phyloP scores from a whole-genome alignment of 139 green algal species.

The Volvox africanus region DNA sequence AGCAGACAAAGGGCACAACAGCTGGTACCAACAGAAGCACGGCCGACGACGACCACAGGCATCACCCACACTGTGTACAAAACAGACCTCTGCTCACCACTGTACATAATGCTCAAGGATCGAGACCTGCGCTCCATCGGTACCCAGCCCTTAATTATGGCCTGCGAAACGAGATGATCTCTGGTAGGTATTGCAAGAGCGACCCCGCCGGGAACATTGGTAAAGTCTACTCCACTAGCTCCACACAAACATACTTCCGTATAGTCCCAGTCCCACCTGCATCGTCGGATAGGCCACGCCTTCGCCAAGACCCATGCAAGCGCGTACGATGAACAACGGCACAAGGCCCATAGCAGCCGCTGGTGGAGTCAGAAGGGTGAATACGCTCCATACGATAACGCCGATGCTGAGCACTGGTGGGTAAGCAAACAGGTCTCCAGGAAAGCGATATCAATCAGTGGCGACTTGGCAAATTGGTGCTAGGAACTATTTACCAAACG shows the following conservation, averaged over 20 bases:
- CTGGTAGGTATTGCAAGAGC: no score
- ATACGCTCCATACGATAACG: slow-evolving; percentile 81
- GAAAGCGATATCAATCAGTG: no score
- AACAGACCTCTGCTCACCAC: slow-evolving; percentile 9
- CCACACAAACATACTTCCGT: no score
- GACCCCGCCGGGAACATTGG: background rate
- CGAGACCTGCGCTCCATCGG: slow-evolving; percentile 28
- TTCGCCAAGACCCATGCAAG: slow-evolving; percentile 83
- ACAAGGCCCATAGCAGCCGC: slow-evolving; percentile 58
- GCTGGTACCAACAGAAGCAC: no score
- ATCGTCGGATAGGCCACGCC: slow-evolving; percentile 88
- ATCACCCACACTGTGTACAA: background rate
- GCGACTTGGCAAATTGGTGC: no score
- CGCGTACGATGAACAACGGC: slow-evolving; percentile 61
- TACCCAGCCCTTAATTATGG: slow-evolving; percentile 60
- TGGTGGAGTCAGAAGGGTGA: slow-evolving; percentile 83
- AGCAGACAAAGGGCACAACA: no score
- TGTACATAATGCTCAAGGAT: slow-evolving; percentile 49
- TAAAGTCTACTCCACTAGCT: background rate
- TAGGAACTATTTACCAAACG: no score
- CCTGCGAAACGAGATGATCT: background rate
- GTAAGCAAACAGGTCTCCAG: no score
- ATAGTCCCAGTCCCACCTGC: slow-evolving; percentile 51
- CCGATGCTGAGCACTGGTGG: slow-evolving; percentile 70
- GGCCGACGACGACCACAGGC: background rate